phyloP scores from a whole-genome alignment of 2,329 filamentous ascomycete genomes.

The Trichocomaceae sp. region DNA sequence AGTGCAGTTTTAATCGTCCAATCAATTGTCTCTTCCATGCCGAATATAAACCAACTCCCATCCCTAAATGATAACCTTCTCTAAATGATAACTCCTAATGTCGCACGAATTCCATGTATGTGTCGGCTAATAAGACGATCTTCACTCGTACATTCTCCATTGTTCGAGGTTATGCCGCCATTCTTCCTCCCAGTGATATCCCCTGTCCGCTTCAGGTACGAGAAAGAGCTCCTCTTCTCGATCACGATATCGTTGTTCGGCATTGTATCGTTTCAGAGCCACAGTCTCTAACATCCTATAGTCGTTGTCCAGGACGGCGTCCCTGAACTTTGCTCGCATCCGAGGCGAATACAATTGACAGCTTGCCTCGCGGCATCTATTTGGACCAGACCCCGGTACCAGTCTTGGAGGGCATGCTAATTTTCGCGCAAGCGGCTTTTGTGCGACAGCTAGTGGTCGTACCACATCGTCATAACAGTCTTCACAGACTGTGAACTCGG shows the following conservation, averaged over 20 bases:
- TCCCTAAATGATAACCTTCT: neutral
- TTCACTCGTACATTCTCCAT: constrained; percentile 49
- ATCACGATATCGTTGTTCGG: constrained; percentile 55
- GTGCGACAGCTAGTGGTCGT: constrained; percentile 56
- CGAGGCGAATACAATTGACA: constrained; percentile 77
- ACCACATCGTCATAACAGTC: constrained; percentile 79
- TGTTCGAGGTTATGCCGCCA: constrained; percentile 44
- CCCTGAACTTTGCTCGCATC: constrained; percentile 68
- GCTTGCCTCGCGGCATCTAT: constrained; percentile 35
- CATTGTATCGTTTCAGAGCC: constrained; percentile 51
- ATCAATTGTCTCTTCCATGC: neutral
- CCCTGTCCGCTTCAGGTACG: constrained; percentile 50
- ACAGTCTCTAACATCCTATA: constrained; percentile 57
- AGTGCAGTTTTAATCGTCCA: neutral
- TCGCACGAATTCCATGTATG: neutral
- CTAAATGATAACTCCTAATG: neutral
- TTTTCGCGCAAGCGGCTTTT: constrained; percentile 54
- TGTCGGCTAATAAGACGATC: neutral
- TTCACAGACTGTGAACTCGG: constrained; percentile 75
- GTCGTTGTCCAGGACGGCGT: constrained; percentile 61
- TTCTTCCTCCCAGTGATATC: constrained; percentile 47
- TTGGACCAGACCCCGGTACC: constrained; percentile 45
- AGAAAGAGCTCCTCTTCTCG: constrained; percentile 47
- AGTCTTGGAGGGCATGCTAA: constrained; percentile 58
- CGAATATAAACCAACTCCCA: neutral